Base-by-base conservation (phyloP, 1,284 basidiomycete genomes). In the Ustilago nuda region DNA sequence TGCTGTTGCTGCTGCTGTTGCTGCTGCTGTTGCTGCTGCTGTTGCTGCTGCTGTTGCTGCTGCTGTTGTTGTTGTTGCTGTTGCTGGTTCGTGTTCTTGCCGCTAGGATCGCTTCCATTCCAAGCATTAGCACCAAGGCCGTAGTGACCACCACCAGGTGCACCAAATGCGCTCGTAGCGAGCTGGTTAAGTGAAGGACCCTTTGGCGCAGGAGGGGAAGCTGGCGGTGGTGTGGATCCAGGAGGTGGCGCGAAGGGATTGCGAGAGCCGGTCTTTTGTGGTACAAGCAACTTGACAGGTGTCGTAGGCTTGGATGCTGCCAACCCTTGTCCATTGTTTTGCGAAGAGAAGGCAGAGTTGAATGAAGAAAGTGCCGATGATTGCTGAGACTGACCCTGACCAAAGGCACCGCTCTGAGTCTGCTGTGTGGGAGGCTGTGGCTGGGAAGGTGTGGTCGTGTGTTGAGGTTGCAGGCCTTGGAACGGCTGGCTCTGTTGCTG, bases 201-300 rank as follows among this genome's bases (percentile, higher is more conserved):
- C 84, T 92, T 92, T 19, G 92, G 87, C 17, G 91, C 91, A 2
- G 92, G 75, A 13, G 79, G 67, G 36, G 68, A 64, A 15, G 72
- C 56, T 6, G 71, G 66, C 8, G 73, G 91, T 87, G 48, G 90
- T 19, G 75, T 88, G 3, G 90, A 72, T 7, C 85, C 86, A 3
- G 84, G 88, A 2, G 92, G 89, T 30, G 91, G 90, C 8, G 95
- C 95, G 81, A 99, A 99, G 0, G 96, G 96, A 88, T 99, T 99
- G 81, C 91, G 92, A 3, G 93, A 94, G 19, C 96, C 95, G 1
- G 96, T 99, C 86, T 92, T 91, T 85, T 98, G 95, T 6, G 94
- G 89, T 81, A 91, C 90, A n/a, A 98, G 89, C 2, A 87, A 86
- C 71, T 87, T 86, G 17, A 87, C 62, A 30, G 90, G 56, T n/a